These are phyloP conservation scores for Mychonastes homosphaera DNA, from an alignment of 139 green algal species.

Conservation along the genomic window DNA sequence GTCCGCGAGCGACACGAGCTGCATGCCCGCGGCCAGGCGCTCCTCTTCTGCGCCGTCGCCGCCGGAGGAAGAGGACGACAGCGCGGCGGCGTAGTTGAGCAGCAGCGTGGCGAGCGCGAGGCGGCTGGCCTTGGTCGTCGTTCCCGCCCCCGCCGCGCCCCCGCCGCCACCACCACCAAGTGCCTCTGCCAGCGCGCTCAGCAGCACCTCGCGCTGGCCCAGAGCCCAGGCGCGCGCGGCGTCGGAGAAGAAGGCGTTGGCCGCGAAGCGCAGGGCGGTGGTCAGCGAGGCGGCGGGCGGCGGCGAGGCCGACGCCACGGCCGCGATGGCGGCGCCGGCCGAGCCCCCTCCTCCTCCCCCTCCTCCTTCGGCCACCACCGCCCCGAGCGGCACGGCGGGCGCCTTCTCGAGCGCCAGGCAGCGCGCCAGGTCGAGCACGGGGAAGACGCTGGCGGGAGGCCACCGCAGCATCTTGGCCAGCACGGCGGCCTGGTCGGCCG, in stretches of 20 bases:
- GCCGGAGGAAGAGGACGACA: no score
- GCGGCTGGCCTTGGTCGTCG: constrained; percentile 41
- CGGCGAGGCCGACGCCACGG: constrained; percentile 18
- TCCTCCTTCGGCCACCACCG: not conserved
- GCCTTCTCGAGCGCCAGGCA: constrained; percentile 35
- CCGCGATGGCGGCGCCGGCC: constrained; percentile 20
- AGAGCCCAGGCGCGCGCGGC: constrained; percentile 25
- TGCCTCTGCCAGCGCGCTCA: constrained; percentile 38
- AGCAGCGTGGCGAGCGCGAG: constrained; percentile 50
- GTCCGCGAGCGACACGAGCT: no score
- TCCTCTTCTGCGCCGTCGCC: no score
- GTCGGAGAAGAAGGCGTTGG: constrained; percentile 42
- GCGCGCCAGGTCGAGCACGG: constrained; percentile 58
- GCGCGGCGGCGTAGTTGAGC: constrained; percentile 41
- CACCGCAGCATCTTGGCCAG: constrained; percentile 48
- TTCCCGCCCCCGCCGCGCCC: not conserved
- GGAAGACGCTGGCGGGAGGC: constrained; percentile 57
- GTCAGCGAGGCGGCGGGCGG: constrained; percentile 36
- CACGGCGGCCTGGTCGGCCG: constrained; percentile 18
- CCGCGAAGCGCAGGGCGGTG: constrained; percentile 44
- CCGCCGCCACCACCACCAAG: no score
- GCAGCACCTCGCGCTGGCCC: constrained; percentile 14
- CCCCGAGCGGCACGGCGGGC: constrained; percentile 22
- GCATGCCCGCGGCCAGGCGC: no score
- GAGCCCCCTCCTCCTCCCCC: not conserved